These are phyloP conservation scores for Trichosporon sp. DNA, from an alignment of 1,284 basidiomycete species.

Conservation along the genomic window DNA sequence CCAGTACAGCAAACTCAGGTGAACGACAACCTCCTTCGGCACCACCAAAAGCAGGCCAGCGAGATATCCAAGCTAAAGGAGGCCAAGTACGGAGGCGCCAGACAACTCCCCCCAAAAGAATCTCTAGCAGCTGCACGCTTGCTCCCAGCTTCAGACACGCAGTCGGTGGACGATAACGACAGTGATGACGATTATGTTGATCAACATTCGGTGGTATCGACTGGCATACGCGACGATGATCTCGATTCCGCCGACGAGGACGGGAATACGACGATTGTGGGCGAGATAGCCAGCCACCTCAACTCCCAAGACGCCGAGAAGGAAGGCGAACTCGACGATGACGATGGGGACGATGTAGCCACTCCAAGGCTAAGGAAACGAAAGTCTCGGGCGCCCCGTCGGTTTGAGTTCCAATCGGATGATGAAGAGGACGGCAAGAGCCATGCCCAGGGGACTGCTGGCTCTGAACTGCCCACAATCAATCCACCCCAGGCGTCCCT, in stretches of 20 bases:
- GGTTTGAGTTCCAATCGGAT: constrained; percentile 38
- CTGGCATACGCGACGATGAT: constrained; percentile 24
- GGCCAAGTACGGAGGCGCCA: constrained; percentile 35
- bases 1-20: constrained; percentile 32
- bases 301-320: not conserved
- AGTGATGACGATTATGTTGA: constrained; percentile 39
- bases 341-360: constrained; percentile 32
- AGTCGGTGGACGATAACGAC: constrained; percentile 24
- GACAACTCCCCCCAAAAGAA: constrained; percentile 36
- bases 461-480: not conserved
- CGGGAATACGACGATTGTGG: not conserved
- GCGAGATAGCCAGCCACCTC: no score
- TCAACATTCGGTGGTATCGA: not conserved
- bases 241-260: constrained; percentile 31
- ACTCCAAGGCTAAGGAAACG: not conserved
- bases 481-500: not conserved
- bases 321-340: not conserved
- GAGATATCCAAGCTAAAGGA: constrained; percentile 36
- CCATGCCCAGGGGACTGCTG: not conserved
- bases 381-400: not conserved
- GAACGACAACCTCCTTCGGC: constrained; percentile 21
- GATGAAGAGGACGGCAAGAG: constrained; percentile 34
- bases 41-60: constrained; percentile 33
- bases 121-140: constrained; percentile 20
- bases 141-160: not conserved